A percentile compares a stretch with the other conserved stretches of the same genome.
These are phyloP conservation scores for Erigeron canadensis DNA, from an alignment of 129 eudicot genomes.

Conservation along the genomic window DNA sequence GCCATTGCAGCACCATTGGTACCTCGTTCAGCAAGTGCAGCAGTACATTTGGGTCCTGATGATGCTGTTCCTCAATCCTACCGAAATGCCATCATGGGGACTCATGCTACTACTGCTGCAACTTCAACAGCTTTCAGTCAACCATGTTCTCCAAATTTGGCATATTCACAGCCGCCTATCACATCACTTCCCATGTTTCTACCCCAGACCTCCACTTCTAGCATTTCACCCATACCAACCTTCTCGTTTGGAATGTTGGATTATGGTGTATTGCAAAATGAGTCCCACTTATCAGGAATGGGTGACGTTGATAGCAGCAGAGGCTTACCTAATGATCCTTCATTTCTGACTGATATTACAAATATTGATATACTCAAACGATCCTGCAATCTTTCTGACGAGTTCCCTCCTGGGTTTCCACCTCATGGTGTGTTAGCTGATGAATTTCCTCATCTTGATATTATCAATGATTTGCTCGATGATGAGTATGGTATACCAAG, in stretches of 20 bases:
- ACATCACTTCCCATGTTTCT: constrained; percentile 11
- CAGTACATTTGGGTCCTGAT: constrained; percentile 83
- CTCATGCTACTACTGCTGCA: constrained; percentile 32
- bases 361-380: too few relatives aligned
- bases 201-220: constrained; percentile 48
- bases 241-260: constrained; percentile 63
- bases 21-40: constrained; percentile 79
- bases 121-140: constrained; percentile 51
- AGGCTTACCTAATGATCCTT: constrained; percentile 15
- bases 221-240: constrained; percentile 35
- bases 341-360: too few relatives aligned
- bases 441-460: constrained; percentile 95
- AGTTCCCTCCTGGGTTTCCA: too few relatives aligned
- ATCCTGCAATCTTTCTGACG: too few relatives aligned
- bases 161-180: constrained; percentile 48
- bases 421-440: constrained; percentile 50
- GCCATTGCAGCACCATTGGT: constrained; percentile 53
- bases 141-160: constrained; percentile 35
- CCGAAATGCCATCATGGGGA: constrained; percentile 80
- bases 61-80: constrained; percentile 65
- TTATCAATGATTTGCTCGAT: constrained; percentile 85
- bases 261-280: constrained; percentile 38
- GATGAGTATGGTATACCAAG: constrained; percentile 63
- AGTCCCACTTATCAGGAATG: constrained; percentile 54
- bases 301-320: constrained; percentile 28